Evolutionary conservation across 352 stramenopile genomes (phyloP), one percentile per base, ranked within the genome.

Genomic region (Thalassiosira mediterranea): DNA sequence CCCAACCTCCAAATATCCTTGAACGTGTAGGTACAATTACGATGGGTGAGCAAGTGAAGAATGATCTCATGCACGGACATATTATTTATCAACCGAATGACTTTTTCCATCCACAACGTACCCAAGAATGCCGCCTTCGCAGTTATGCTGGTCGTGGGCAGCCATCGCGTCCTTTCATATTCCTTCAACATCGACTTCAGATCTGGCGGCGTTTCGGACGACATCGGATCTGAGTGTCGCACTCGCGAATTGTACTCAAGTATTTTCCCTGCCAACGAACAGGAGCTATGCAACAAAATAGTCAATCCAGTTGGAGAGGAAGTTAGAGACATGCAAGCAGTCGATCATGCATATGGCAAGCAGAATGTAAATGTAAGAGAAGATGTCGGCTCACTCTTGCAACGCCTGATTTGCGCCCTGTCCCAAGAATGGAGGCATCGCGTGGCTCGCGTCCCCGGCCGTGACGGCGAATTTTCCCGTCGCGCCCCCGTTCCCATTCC

Each of bases 331-430:
- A n/a, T n/a, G n/a, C 34, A 42, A 42, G 13, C 34, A 42, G 34
- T 42, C n/a, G n/a, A n/a, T n/a, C n/a, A n/a, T n/a, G n/a, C n/a
- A n/a, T n/a, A n/a, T n/a, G n/a, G n/a, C n/a, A n/a, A n/a, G n/a
- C n/a, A n/a, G n/a, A n/a, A n/a, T n/a, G n/a, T n/a, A n/a, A n/a
- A n/a, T n/a, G n/a, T n/a, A n/a, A n/a, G n/a, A n/a, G n/a, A n/a
- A n/a, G n/a, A n/a, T n/a, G n/a, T n/a, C n/a, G 28, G 69, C 68
- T 80, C 37, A 77, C 68, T 94, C 91, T 82, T 95, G 88, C 53
- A 96, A 86, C 2, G 89, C 92, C 66, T 96, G 92, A 47, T 96
- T 96, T 0, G 84, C 88, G 21, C 89, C 92, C 79, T 96, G 92
- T 32, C 92, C 92, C 19, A 95, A 76, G 62, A 95, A 95, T 2